phyloP scores from a whole-genome alignment of 2,329 filamentous ascomycete species.

The Tolypocladium cylindrosporum region DNA sequence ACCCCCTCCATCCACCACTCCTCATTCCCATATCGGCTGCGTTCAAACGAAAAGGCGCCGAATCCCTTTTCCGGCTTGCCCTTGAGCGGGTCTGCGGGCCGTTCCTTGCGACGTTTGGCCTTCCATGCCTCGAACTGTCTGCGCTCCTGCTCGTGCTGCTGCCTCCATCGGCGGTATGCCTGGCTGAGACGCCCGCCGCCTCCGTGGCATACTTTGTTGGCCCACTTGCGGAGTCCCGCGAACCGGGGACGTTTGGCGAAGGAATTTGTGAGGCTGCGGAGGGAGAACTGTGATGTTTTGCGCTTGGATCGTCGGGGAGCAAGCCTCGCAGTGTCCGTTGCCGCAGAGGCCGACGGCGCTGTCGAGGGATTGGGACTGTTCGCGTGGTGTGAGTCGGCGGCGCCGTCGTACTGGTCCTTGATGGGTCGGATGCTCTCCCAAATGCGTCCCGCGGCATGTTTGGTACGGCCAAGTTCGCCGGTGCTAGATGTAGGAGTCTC shows the following conservation, averaged over 20 bases:
- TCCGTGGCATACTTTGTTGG: constrained; percentile 14
- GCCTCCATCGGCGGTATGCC: constrained; percentile 16
- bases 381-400: constrained; percentile 7
- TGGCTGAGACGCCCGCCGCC: constrained; percentile 15
- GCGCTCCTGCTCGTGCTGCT: constrained; percentile 13
- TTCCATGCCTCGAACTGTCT: constrained; percentile 18
- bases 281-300: constrained; percentile 19
- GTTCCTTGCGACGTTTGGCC: constrained; percentile 13
- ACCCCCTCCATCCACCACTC: constrained; percentile 27
- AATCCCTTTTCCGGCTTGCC: constrained; percentile 14
- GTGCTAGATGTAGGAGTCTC: background rate
- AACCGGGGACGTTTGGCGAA: constrained; percentile 15
- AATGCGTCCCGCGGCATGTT: background rate
- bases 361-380: constrained; percentile 8
- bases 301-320: constrained; percentile 16
- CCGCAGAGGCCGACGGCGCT: background rate
- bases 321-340: constrained; percentile 2
- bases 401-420: constrained; percentile 14
- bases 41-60: constrained; percentile 14
- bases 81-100: constrained; percentile 12
- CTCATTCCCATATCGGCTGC: constrained; percentile 11
- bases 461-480: background rate
- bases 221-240: constrained; percentile 17
- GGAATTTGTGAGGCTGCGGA: constrained; percentile 15
- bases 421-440: constrained; percentile 4